Conservation (phyloP, 2,329 filamentous ascomycete genomes). For the Beauveria sp. region DNA sequence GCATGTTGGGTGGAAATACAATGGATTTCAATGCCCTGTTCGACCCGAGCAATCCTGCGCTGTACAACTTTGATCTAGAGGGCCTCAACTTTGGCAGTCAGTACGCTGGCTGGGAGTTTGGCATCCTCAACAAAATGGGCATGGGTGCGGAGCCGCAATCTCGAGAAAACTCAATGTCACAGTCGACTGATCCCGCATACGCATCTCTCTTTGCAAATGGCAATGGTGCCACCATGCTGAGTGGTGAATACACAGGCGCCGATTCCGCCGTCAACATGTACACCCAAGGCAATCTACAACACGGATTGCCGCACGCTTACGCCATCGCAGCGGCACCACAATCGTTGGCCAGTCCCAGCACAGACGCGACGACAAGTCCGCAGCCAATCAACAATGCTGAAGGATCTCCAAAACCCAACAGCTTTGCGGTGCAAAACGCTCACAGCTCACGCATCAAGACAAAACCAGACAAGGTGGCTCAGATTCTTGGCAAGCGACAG, state of each 20-base stretch:
- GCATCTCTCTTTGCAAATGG: constrained; percentile 45
- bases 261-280: constrained; percentile 44
- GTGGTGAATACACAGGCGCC: constrained; percentile 45
- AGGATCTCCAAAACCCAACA: constrained; percentile 35
- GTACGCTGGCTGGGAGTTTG: constrained; percentile 91
- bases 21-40: constrained; percentile 60
- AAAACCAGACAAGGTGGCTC: constrained; percentile 35
- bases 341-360: constrained; percentile 56
- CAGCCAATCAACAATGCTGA: constrained; percentile 49
- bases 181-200: constrained; percentile 31
- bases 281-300: constrained; percentile 50
- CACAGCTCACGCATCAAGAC: constrained; percentile 32
- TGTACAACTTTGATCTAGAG: constrained; percentile 94
- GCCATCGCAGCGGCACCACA: constrained; percentile 56
- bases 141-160: constrained; percentile 64
- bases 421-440: constrained; percentile 19
- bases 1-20: constrained; percentile 42
- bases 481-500: constrained; percentile 50
- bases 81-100: constrained; percentile 86
- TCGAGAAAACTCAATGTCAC: constrained; percentile 50
- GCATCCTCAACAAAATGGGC: constrained; percentile 93
- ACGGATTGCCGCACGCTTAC: constrained; percentile 57
- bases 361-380: constrained; percentile 54
- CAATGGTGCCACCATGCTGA: constrained; percentile 35
- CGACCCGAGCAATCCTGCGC: constrained; percentile 81